A percentile compares a stretch with the other conserved stretches of the same genome.
Conservation (phyloP, 805 yeast genomes). For the Metschnikowia drakensbergensis region DNA sequence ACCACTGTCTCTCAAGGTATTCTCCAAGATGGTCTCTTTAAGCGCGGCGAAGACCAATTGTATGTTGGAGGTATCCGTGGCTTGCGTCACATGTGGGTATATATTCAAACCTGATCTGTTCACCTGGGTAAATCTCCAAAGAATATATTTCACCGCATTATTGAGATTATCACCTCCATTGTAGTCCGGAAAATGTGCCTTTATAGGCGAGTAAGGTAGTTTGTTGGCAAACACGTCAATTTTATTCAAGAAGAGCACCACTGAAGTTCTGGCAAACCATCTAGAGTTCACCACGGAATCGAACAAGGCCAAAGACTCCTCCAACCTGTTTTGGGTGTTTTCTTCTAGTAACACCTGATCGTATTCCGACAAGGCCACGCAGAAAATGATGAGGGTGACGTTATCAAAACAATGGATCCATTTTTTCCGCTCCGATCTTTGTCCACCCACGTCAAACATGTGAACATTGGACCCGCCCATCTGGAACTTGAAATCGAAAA, state of each 20-base stretch:
- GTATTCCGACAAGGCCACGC: constrained; percentile 88
- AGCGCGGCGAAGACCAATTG: constrained; percentile 82
- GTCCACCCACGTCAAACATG: constrained; percentile 88
- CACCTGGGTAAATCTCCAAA: constrained; percentile 84
- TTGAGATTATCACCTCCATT: constrained; percentile 86
- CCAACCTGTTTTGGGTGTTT: constrained; percentile 25
- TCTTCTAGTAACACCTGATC: constrained; percentile 73
- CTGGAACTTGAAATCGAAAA: constrained; percentile 74
- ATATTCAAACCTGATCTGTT: constrained; percentile 78
- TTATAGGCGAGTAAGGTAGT: constrained; percentile 74
- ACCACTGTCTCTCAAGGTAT: constrained; percentile 72
- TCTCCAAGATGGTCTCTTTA: constrained; percentile 74
- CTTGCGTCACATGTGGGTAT: constrained; percentile 91
- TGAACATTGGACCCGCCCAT: constrained; percentile 55
- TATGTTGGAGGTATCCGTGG: constrained; percentile 88
- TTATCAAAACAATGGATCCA: constrained; percentile 98
- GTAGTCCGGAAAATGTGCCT: constrained; percentile 82
- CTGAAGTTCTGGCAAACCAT: constrained; percentile 87
- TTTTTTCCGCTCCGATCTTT: constrained; percentile 89
- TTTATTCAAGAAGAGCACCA: constrained; percentile 83
- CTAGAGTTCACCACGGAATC: constrained; percentile 89
- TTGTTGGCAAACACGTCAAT: constrained; percentile 88
- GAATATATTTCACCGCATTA: constrained; percentile 86
- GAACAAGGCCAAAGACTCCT: constrained; percentile 65
- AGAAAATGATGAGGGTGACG: constrained; percentile 82